A percentile compares a stretch with the other conserved stretches of the same genome.
phyloP scores from a whole-genome alignment of 257 asterid species.

The Gardenia jasminoides region DNA sequence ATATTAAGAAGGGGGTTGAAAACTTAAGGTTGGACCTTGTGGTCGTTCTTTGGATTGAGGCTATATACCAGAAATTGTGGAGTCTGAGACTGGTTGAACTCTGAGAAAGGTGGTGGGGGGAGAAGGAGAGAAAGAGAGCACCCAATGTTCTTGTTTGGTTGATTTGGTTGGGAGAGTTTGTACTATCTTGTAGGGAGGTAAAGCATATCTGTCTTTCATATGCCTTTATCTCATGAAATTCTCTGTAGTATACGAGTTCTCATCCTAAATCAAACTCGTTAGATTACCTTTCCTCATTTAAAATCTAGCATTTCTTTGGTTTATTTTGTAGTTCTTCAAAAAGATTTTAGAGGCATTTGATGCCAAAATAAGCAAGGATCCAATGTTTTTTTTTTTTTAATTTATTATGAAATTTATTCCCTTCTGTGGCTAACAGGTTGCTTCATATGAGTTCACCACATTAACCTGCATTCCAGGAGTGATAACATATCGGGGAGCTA shows the following conservation, averaged over 20 bases:
- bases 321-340: too few species aligned
- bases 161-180: too few species aligned
- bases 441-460: constrained; percentile 96
- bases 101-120: background rate
- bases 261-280: background rate
- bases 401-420: background rate
- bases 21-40: background rate
- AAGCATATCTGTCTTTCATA: background rate
- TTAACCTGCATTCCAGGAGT: constrained; percentile 99
- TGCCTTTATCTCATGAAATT: background rate
- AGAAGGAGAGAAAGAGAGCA: background rate
- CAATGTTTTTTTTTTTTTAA: background rate
- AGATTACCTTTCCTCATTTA: background rate
- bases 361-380: background rate
- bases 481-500: constrained; percentile 90
- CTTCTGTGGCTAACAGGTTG: constrained; percentile 64
- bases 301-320: background rate
- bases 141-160: background rate
- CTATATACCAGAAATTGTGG: background rate
- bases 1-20: background rate
- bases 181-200: background rate
- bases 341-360: background rate
- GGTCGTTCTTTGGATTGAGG: background rate
- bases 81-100: too few species aligned
- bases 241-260: background rate